Base-by-base conservation (phyloP, 768 basidiomycete genomes). In the Hygrophoropsis aurantiaca region DNA sequence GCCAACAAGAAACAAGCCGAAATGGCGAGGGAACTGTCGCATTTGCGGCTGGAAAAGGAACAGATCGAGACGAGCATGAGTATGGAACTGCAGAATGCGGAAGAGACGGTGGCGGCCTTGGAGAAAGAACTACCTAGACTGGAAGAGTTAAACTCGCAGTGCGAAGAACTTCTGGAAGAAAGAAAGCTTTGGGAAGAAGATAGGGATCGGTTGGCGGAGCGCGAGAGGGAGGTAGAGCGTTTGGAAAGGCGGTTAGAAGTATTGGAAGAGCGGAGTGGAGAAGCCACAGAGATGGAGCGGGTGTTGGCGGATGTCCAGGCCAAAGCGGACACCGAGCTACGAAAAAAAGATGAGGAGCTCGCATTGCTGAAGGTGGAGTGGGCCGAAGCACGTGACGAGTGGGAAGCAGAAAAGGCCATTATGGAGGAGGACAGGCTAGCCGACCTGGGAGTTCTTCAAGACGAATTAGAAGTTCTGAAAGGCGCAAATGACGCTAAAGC, bases 1-100 rank as follows among this genome's bases (percentile, higher is more conserved):
- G 81, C 84, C 3, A 79, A 74, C 44, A 79, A 75, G 65, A 80
- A 81, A 54, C 82, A 82, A 54, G 80, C 72, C 5, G 80, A 85
- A 52, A 62, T 85, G 69, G 65, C 72, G 13, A 73, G 81, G 40
- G 87, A 89, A 53, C 54, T 89, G 42, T 78, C 81, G 9, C 67
- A 82, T 50, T 64, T 87, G 39, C 72, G 68, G 48, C 58, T 85
- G 45, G 89, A 90, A 61, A 90, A 87, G 67, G 76, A 81, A 40
- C 77, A 86, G 54, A 68, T 84, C 11, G 82, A 87, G 61, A 81
- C 81, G 2, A 74, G 75, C 51, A 71, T 85, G 69, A 72, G 73
- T 1, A 71, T 84, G 71, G 87, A 90, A 50, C 64, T 86, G 32
- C 82, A 84, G 58, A 76, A 65, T 38, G 81, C 84, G 1, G 79